Conservation (phyloP, 805 yeast species). For the Wickerhamiella parazyma region DNA sequence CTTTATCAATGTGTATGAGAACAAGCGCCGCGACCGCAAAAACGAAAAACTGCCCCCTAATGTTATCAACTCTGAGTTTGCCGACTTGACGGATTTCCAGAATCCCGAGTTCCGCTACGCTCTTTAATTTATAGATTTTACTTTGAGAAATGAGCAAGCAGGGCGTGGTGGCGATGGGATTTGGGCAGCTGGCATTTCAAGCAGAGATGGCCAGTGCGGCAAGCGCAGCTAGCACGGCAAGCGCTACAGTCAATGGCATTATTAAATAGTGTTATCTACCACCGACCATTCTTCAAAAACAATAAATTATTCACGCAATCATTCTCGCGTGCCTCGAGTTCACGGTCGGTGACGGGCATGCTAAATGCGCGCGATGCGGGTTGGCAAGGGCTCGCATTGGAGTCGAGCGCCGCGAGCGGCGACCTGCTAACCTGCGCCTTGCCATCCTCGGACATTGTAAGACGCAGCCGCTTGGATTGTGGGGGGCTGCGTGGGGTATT, state of each 20-base stretch:
- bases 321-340: constrained; percentile 18
- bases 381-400: background rate
- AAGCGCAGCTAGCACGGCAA: too few species aligned
- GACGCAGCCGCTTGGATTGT: constrained; percentile 16
- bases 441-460: constrained; percentile 29
- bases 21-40: constrained; percentile 10
- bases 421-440: constrained; percentile 26
- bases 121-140: background rate
- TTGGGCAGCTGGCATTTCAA: too few species aligned
- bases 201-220: too few species aligned
- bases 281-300: constrained; percentile 23
- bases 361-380: constrained; percentile 12
- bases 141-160: too few species aligned
- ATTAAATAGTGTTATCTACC: background rate
- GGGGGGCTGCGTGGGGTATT: constrained; percentile 6
- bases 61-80: constrained; percentile 21
- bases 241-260: background rate
- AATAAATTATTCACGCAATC: constrained; percentile 27
- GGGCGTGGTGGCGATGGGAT: too few species aligned
- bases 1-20: constrained; percentile 8
- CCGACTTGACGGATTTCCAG: constrained; percentile 39
- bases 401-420: constrained; percentile 16
- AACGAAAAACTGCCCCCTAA: constrained; percentile 6
- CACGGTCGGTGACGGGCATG: constrained; percentile 13
- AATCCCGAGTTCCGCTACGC: constrained; percentile 39